Evolutionary conservation across 768 basidiomycete species (phyloP).

Genomic region (Psilocybe azurescens): DNA sequence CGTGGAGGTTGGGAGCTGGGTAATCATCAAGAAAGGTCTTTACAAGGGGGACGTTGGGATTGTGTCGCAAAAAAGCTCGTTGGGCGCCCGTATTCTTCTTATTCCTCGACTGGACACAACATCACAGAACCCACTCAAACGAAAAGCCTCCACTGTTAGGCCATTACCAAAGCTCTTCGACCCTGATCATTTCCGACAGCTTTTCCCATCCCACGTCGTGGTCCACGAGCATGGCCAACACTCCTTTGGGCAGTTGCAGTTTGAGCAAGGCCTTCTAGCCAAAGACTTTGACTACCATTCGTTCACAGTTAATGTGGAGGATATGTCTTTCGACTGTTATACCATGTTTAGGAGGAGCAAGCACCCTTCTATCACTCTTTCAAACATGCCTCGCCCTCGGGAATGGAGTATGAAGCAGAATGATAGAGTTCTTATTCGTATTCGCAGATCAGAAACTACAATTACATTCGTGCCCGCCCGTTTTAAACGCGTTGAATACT

Average conservation of each 20-base stretch:
- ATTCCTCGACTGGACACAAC: conserved; percentile 10
- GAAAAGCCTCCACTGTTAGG: neutral
- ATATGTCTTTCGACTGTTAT: neutral
- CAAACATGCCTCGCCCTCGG: neutral
- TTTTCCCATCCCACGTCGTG: neutral
- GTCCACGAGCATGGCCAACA: neutral
- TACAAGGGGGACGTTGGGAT: conserved; percentile 19
- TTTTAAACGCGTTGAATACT: no score
- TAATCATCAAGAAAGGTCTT: conserved; percentile 13
- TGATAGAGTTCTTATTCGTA: neutral
- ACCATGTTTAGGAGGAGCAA: neutral
- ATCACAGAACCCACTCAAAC: neutral
- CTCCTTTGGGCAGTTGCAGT: conserved; percentile 1
- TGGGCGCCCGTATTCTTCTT: conserved; percentile 13
- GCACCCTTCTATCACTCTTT: neutral
- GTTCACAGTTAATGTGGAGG: neutral
- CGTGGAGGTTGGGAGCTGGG: conserved; percentile 6
- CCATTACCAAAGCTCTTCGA: conserved; percentile 8
- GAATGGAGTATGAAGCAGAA: neutral
- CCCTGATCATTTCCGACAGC: neutral
- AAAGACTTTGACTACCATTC: conserved; percentile 12
- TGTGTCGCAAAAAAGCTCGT: conserved; percentile 1
- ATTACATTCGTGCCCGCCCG: no score
- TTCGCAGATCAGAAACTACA: no score
- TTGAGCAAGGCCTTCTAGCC: conserved; percentile 15